A percentile compares a stretch with the other conserved stretches of the same genome.
Conservation (phyloP, 2,329 filamentous ascomycete species). For the Monilinia polystroma region DNA sequence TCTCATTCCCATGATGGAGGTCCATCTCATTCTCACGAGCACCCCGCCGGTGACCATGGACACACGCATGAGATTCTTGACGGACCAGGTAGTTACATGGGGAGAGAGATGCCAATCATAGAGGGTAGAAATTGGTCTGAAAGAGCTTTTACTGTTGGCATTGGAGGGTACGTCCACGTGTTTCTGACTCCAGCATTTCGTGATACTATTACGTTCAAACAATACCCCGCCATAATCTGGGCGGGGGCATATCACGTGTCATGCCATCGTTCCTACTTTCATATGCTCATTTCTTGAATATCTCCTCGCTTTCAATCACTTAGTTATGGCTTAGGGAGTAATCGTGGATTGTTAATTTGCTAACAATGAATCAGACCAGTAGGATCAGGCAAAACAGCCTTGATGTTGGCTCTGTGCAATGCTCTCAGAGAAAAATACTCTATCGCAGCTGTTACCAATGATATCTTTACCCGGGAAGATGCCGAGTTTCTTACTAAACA, state of each 20-base stretch:
- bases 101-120: conserved; percentile 89
- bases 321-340: not conserved
- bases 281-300: not conserved
- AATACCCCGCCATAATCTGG: conserved; percentile 18
- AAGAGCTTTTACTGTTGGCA: conserved; percentile 93
- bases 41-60: conserved; percentile 71
- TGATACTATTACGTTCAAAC: not conserved
- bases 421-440: conserved; percentile 77
- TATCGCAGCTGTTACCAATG: conserved; percentile 95
- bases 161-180: conserved; percentile 70
- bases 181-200: conserved; percentile 13
- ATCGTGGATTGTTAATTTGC: not conserved
- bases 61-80: conserved; percentile 95
- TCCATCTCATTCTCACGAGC: conserved; percentile 54
- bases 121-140: conserved; percentile 86
- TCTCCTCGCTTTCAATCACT: not conserved
- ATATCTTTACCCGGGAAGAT: conserved; percentile 98
- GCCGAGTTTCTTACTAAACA: conserved; percentile 93
- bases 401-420: conserved; percentile 91
- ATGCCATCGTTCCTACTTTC: not conserved
- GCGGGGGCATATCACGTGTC: conserved; percentile 28
- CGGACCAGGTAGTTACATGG: conserved; percentile 85
- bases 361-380: conserved; percentile 64
- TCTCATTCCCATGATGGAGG: conserved; percentile 36
- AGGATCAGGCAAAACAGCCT: conserved; percentile 92